Evolutionary conservation across 352 stramenopile genomes (phyloP).

Genomic region (Saprolegnia parasitica): DNA sequence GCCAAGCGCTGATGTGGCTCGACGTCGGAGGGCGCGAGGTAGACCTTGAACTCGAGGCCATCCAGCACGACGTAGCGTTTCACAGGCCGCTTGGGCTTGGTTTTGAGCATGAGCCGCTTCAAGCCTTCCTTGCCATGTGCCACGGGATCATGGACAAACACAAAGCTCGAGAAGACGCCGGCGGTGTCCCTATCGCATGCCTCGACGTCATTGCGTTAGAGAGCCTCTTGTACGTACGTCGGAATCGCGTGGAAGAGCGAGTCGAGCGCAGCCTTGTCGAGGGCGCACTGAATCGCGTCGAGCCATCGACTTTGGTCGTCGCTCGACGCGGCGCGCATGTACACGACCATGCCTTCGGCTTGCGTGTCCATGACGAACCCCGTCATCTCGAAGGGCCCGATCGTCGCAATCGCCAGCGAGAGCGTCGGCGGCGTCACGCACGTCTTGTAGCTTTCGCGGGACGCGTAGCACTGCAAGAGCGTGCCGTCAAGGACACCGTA

Average conservation of each 20-base stretch:
- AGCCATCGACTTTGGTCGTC: constrained; percentile 38
- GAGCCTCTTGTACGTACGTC: constrained; percentile 16
- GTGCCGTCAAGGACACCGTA: constrained; percentile 28
- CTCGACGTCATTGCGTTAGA: too few species aligned
- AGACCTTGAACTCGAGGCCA: constrained; percentile 24
- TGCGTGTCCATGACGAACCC: constrained; percentile 50
- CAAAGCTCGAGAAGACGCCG: constrained; percentile 22
- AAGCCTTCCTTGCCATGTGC: background rate
- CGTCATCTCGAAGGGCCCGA: constrained; percentile 32
- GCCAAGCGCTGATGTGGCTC: background rate
- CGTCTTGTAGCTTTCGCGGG: constrained; percentile 54
- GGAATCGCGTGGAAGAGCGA: constrained; percentile 8
- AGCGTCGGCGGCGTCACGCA: constrained; percentile 30
- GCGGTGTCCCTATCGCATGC: constrained; percentile 18
- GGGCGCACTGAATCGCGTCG: constrained; percentile 43
- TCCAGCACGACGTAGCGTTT: constrained; percentile 24
- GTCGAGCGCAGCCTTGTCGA: constrained; percentile 36
- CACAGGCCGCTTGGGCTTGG: background rate
- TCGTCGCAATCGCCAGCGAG: constrained; percentile 28
- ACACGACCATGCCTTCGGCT: constrained; percentile 45
- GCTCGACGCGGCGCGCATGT: constrained; percentile 43
- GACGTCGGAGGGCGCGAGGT: background rate
- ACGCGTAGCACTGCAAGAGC: constrained; percentile 47
- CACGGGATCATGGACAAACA: constrained; percentile 2
- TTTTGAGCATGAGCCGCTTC: background rate